These are phyloP conservation scores for Colletotrichum eleusines DNA, from an alignment of 2,329 filamentous ascomycete species.

Conservation along the genomic window DNA sequence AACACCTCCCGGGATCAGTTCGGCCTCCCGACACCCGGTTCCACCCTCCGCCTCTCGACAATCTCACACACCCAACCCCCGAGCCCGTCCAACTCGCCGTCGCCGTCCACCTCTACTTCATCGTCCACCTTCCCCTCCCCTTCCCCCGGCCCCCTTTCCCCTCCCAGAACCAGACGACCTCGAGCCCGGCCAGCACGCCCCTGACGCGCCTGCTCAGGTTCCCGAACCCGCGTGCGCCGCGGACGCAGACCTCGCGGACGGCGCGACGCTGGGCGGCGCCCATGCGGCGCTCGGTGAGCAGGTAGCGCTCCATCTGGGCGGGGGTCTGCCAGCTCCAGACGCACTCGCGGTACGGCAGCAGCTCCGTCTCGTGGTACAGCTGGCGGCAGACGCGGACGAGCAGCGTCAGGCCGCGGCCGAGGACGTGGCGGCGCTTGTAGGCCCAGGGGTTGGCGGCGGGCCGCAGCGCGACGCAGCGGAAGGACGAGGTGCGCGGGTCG, in stretches of 20 bases:
- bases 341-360: slow-evolving; percentile 51
- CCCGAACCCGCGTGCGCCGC: slow-evolving; percentile 32
- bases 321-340: slow-evolving; percentile 51
- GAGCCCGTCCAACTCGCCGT: neutral
- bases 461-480: slow-evolving; percentile 48
- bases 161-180: slow-evolving; percentile 43
- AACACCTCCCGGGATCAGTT: neutral
- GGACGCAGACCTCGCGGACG: slow-evolving; percentile 47
- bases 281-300: slow-evolving; percentile 49
- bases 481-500: slow-evolving; percentile 45
- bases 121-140: neutral
- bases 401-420: slow-evolving; percentile 47
- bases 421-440: slow-evolving; percentile 1
- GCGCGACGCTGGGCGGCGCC: slow-evolving; percentile 48
- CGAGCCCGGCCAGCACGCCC: slow-evolving; percentile 48
- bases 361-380: slow-evolving; percentile 52
- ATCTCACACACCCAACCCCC: slow-evolving; percentile 15
- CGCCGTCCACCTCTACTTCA: neutral
- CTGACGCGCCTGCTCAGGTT: slow-evolving; percentile 46
- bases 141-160: slow-evolving; percentile 10
- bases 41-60: slow-evolving; percentile 15
- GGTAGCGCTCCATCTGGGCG: slow-evolving; percentile 51
- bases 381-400: slow-evolving; percentile 52
- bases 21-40: slow-evolving; percentile 1
- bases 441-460: slow-evolving; percentile 49